Percentiles rank a stretch among this genome's conserved stretches.
phyloP scores from a whole-genome alignment of 352 stramenopile genomes.

The Phytophthora aleatoria region DNA sequence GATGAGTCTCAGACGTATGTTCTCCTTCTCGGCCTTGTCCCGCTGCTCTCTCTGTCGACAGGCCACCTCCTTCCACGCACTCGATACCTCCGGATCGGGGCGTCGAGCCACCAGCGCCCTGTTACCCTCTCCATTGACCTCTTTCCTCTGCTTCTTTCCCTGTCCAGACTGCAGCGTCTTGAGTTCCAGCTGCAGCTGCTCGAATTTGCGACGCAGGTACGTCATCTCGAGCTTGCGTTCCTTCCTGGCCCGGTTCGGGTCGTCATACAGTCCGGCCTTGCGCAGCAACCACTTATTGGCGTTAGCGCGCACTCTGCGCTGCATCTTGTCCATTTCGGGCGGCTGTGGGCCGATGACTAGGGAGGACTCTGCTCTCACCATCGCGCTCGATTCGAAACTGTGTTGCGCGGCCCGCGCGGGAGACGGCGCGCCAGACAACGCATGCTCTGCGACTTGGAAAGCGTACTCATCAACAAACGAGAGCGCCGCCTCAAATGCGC shows the following conservation, averaged over 20 bases:
- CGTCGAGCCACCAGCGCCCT: constrained; percentile 1
- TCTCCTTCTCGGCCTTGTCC: constrained; percentile 41
- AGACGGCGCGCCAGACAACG: not conserved
- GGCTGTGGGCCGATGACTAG: not conserved
- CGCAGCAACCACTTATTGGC: constrained; percentile 33
- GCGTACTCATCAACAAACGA: constrained; percentile 37
- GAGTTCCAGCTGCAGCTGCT: constrained; percentile 42
- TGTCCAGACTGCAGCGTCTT: constrained; percentile 20
- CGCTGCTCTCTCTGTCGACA: constrained; percentile 31
- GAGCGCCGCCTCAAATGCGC: constrained; percentile 36
- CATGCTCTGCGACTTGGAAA: constrained; percentile 17
- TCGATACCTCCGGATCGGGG: constrained; percentile 21
- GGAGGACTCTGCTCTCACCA: too few species aligned
- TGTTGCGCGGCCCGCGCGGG: too few species aligned
- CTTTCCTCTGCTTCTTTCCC: not conserved
- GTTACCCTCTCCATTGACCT: not conserved
- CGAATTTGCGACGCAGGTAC: constrained; percentile 38
- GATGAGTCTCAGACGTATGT: constrained; percentile 38
- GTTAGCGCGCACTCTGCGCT: constrained; percentile 17
- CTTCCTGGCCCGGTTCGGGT: constrained; percentile 48
- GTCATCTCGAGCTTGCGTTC: constrained; percentile 47
- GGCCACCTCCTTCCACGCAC: constrained; percentile 36
- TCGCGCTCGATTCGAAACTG: too few species aligned
- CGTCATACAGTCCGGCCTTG: constrained; percentile 32
- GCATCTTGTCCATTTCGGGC: constrained; percentile 10